Evolutionary conservation across 192 early-diverging fungal genomes (phyloP).

Genomic region (Backusella psychrophila): DNA sequence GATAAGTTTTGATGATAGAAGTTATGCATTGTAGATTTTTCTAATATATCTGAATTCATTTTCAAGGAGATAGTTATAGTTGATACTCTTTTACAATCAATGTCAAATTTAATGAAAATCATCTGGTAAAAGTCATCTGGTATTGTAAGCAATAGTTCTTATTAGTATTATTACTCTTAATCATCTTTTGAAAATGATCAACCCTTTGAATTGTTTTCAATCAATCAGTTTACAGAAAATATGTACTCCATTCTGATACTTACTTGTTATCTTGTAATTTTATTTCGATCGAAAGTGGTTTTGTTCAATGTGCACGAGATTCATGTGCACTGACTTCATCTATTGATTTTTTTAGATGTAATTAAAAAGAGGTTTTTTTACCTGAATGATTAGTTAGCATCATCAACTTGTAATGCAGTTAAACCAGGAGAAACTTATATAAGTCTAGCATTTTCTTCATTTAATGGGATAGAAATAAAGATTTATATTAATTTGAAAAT

Average conservation of each 20-base stretch:
- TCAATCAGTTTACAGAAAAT: neutral
- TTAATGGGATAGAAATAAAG: neutral
- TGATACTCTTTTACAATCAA: neutral
- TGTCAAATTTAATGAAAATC: neutral
- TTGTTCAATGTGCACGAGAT: neutral
- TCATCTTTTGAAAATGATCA: neutral
- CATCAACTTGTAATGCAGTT: neutral
- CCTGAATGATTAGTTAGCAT: neutral
- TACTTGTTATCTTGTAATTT: neutral
- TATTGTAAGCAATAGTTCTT: too few species aligned
- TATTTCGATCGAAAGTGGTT: neutral
- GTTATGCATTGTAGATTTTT: neutral
- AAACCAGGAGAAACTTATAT: neutral
- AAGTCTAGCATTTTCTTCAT: neutral
- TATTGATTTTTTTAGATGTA: neutral
- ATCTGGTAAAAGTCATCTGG: neutral
- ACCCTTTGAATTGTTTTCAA: neutral
- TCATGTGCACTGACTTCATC: conserved; percentile 6
- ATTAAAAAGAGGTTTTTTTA: neutral
- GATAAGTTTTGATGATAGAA: neutral
- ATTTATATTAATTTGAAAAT: neutral
- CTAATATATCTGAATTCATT: neutral
- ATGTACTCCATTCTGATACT: neutral
- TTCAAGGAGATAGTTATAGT: neutral
- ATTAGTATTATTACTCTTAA: neutral